Evolutionary conservation across 371 early-diverging fungal genomes (phyloP), one percentile per base, ranked within the genome.

Genomic region (Mucor lusitanicus): DNA sequence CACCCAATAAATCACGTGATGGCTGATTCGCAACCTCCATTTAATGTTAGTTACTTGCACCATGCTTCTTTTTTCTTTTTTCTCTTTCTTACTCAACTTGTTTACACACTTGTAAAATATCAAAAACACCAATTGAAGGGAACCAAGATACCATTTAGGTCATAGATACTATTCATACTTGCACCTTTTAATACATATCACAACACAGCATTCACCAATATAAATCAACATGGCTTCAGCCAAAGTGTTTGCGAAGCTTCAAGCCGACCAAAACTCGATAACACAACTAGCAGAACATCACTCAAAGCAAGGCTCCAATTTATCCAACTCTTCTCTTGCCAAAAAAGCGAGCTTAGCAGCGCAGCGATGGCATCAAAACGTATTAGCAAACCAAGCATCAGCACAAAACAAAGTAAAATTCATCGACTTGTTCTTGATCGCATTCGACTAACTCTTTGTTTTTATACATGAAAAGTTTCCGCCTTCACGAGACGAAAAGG

Each of bases 271-370:
- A 63, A 71, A 63, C 27, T 72, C 73, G 21, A 71, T 80, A n/a
- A 64, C 76, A 33, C 79, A 78, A 71, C 44, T 82, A 71, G 80
- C 81, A 19, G 76, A 80, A 53, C 67, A 67, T 11, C 83, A 83
- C 58, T 71, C 83, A 25, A 76, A 68, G 50, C 77, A 78, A 65
- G 81, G 72, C 39, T 67, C 83, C n/a, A 77, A 48, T 44, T 4
- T 77, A 55, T 61, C 67, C 6, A 40, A 59, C 35, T 37, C 32
- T 25, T 46, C 53, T 56, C 53, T 48, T 30, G 42, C 28, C 7
- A 67, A 54, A 35, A 71, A 58, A 55, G 3, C 55, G 50, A 30
- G 25, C 17, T 9, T 28, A 35, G 35, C 44, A 9, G 25, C 59
- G 25, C 57, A 62, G 37, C 66, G 69, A 6, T 65, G 65, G 68